Percentiles rank a stretch among this genome's conserved stretches.
Evolutionary conservation across 1,139 yeast species (phyloP).

Genomic region (Zhuliangozyma parablackwelliae): DNA sequence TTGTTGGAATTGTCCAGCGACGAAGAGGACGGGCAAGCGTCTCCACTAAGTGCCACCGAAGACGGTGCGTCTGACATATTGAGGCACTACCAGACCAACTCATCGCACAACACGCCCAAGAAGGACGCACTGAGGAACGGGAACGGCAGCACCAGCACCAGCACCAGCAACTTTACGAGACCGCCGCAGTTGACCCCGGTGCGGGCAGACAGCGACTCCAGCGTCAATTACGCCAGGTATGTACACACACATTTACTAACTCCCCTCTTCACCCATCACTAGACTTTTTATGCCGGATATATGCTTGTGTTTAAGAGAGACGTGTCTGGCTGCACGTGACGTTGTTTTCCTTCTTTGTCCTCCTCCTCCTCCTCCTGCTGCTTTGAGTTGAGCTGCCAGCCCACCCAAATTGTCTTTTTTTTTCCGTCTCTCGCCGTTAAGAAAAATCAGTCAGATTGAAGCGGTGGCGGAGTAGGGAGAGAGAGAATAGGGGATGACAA

Average conservation of each 20-base stretch:
- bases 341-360: too few species aligned
- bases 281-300: too few species aligned
- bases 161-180: constrained; percentile 12
- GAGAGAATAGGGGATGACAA: too few species aligned
- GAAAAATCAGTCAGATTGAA: too few species aligned
- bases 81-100: constrained; percentile 3
- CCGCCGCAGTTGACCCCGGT: constrained; percentile 22
- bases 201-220: constrained; percentile 38
- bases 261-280: too few species aligned
- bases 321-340: too few species aligned
- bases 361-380: too few species aligned
- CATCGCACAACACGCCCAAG: constrained; percentile 1
- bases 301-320: too few species aligned
- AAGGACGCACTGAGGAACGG: not conserved
- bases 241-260: constrained; percentile 10
- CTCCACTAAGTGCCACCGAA: not conserved
- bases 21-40: constrained; percentile 21
- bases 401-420: too few species aligned
- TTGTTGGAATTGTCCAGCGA: constrained; percentile 41
- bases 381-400: too few species aligned
- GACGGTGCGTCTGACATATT: constrained; percentile 1
- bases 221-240: constrained; percentile 36
- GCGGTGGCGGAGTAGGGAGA: too few species aligned
- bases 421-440: too few species aligned
- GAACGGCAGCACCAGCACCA: constrained; percentile 1